Evolutionary conservation across 352 stramenopile genomes (phyloP), one percentile per base, ranked within the genome.

Genomic region (Phytophthora cajani): DNA sequence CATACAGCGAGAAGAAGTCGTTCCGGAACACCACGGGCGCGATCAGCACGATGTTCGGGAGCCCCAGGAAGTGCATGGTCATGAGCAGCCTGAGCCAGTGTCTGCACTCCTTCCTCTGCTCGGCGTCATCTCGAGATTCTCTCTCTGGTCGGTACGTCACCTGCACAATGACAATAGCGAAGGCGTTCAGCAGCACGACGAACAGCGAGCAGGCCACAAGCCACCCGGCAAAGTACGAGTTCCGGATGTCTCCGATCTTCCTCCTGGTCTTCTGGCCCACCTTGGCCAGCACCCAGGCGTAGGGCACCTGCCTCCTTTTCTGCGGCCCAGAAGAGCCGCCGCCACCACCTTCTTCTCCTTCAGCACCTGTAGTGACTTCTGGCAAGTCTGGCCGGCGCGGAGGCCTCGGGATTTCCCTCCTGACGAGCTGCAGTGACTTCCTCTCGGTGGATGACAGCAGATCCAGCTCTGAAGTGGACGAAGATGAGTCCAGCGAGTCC

Each of bases 221-320:
- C 82, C 84, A 90, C 10, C 82, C 80, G 1, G 82, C 82, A 57
- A 90, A 92, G 75, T 90, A 92, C 65, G 84, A 92, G 53, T 92
- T 92, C 36, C 82, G 64, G 42, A 92, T 71, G 32, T 82, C 78
- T 38, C 78, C 79, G 25, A 79, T 68, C 59, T 77, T 72, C 33
- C 50, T 65, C 50, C 74, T 64, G 10, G 74, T 79, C 25, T 62
- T 67, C 36, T 74, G 56, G 21, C 70, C 66, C 27, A 81, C 19
- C 44, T 78, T 76, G 17, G 52, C 50, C 56, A 75, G 60, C 50
- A 78, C 65, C 75, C 75, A 79, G n/a, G 64, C 58, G 40, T 71
- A 71, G 5, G 62, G 68, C 14, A 69, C 58, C 14, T 55, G 53
- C 23, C 9, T 66, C 16, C 56, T 49, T 14, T n/a, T 63, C 5